Evolutionary conservation across 139 green algal species (phyloP).

Genomic region (Coelastrella sp.): DNA sequence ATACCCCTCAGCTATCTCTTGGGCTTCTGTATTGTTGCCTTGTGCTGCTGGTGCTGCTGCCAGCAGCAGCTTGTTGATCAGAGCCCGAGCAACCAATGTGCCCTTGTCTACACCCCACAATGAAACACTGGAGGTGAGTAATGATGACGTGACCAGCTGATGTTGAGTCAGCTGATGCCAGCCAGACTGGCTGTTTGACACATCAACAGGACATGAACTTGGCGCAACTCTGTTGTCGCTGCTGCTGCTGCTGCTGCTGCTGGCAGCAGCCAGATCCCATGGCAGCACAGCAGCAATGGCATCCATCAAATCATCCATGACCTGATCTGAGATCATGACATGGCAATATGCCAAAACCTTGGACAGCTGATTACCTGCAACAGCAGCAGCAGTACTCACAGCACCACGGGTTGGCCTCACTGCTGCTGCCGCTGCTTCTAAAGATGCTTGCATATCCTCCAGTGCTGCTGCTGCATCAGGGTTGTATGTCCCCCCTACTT

Average conservation of each 20-base stretch:
- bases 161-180: constrained; percentile 3
- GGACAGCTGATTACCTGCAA: constrained; percentile 26
- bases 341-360: constrained; percentile 27
- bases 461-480: constrained; percentile 21
- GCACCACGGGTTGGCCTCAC: constrained; percentile 18
- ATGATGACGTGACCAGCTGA: constrained; percentile 12
- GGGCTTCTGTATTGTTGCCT: neutral
- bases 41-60: constrained; percentile 13
- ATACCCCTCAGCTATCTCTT: neutral
- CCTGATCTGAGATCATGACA: constrained; percentile 16
- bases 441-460: neutral
- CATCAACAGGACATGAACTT: neutral
- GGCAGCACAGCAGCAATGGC: constrained; percentile 25
- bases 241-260: neutral
- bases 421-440: neutral
- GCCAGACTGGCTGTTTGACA: neutral
- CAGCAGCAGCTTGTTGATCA: constrained; percentile 2
- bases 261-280: neutral
- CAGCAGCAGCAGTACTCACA: neutral
- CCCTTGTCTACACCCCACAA: constrained; percentile 43
- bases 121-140: constrained; percentile 6
- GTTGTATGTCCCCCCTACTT: neutral
- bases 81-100: neutral
- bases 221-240: neutral
- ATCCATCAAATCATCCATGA: neutral